phyloP scores from a whole-genome alignment of 805 yeast species.

The Yarrowia phangngaensis region DNA sequence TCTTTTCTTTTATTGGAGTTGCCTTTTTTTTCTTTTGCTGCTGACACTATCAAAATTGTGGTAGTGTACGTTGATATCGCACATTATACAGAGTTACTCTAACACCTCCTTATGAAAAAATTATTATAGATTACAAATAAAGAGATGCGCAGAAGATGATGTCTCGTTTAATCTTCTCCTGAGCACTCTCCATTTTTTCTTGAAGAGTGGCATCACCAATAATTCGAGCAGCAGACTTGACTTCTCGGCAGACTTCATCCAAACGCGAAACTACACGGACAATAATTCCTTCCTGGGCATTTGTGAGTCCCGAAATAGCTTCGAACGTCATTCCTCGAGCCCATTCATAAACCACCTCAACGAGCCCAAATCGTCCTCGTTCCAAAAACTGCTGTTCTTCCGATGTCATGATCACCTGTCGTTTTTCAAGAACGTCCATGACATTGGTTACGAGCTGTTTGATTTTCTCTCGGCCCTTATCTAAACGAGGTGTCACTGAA shows the following conservation, averaged over 20 bases:
- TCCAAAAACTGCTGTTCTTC: conserved; percentile 86
- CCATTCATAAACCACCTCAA: conserved; percentile 97
- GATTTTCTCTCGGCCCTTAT: conserved; percentile 56
- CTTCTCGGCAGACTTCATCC: conserved; percentile 94
- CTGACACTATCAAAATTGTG: too few relatives aligned
- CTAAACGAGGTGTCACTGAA: conserved; percentile 80
- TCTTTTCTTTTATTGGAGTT: too few relatives aligned
- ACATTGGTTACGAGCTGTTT: conserved; percentile 64
- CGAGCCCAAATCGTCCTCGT: conserved; percentile 79
- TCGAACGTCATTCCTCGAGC: conserved; percentile 90
- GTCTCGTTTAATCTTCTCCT: conserved; percentile 91
- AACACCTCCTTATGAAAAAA: too few relatives aligned
- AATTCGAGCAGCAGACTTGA: conserved; percentile 86
- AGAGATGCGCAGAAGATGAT: conserved; percentile 95
- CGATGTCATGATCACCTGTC: conserved; percentile 69
- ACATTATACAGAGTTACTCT: too few relatives aligned
- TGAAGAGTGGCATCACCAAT: conserved; percentile 91
- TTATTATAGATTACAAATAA: conserved; percentile 72
- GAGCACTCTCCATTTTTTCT: conserved; percentile 85
- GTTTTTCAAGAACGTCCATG: conserved; percentile 56
- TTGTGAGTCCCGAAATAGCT: conserved; percentile 83
- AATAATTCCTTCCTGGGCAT: conserved; percentile 93
- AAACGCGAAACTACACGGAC: conserved; percentile 91
- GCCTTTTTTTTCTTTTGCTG: too few relatives aligned
- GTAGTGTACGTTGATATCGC: too few relatives aligned